These are phyloP conservation scores for Cicer cuneatum DNA, from an alignment of 306 rosid species.

Conservation along the genomic window DNA sequence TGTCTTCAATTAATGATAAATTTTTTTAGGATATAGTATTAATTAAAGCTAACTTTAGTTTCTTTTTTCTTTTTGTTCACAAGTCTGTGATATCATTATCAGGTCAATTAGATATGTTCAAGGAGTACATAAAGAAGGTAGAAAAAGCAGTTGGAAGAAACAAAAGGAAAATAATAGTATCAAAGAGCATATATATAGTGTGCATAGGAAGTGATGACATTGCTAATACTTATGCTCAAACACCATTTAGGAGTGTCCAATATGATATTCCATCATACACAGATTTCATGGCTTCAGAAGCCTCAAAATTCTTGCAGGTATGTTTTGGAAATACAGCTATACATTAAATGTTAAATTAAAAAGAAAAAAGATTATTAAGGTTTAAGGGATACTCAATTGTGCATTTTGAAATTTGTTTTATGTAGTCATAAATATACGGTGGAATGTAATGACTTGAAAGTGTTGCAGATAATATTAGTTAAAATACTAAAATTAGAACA, in stretches of 20 bases:
- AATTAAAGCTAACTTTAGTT: slow-evolving; percentile 30
- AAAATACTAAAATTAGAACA: no score
- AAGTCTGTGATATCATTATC: slow-evolving; percentile 66
- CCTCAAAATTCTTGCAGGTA: slow-evolving; percentile 70
- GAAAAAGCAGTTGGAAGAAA: slow-evolving; percentile 54
- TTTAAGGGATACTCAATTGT: no score
- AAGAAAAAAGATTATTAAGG: no score
- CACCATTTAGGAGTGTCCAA: slow-evolving; percentile 53
- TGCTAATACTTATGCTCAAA: slow-evolving; percentile 63
- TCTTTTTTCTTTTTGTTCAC: slow-evolving; percentile 19
- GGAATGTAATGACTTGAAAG: no score
- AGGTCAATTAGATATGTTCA: slow-evolving; percentile 69
- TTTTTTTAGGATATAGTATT: not conserved
- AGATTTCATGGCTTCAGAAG: slow-evolving; percentile 66
- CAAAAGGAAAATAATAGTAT: slow-evolving; percentile 44
- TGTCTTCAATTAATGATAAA: not conserved
- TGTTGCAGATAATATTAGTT: no score
- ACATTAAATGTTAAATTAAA: not conserved
- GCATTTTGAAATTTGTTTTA: no score
- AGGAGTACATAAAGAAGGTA: slow-evolving; percentile 55
- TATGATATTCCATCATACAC: slow-evolving; percentile 70
- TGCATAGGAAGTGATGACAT: slow-evolving; percentile 75
- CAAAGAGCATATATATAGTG: slow-evolving; percentile 64
- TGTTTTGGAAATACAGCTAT: not conserved
- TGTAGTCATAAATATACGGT: no score